Conservation (phyloP, 371 early-diverging fungal species). For the Mortierella sp. region DNA sequence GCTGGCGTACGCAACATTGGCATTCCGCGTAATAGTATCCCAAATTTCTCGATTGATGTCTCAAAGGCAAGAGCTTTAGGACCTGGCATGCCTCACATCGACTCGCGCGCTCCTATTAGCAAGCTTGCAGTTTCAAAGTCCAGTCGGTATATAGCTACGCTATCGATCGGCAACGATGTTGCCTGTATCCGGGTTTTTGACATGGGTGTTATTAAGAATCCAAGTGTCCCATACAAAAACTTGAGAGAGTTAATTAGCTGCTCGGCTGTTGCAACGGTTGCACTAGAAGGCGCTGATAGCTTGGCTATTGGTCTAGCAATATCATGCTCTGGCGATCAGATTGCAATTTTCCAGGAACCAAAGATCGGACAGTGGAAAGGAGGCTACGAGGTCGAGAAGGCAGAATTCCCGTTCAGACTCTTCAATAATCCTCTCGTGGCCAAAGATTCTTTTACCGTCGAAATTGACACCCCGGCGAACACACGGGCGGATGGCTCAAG, state of each 20-base stretch:
- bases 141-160: slow-evolving; percentile 33
- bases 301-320: slow-evolving; percentile 39
- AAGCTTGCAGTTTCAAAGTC: slow-evolving; percentile 20
- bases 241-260: slow-evolving; percentile 17
- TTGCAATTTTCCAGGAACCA: slow-evolving; percentile 44
- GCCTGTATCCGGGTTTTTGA: slow-evolving; percentile 39
- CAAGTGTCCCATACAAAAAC: slow-evolving; percentile 13
- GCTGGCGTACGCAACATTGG: slow-evolving; percentile 20
- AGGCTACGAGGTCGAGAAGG: slow-evolving; percentile 21
- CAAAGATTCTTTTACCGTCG: slow-evolving; percentile 18
- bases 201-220: slow-evolving; percentile 27
- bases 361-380: slow-evolving; percentile 45
- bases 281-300: slow-evolving; percentile 18
- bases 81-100: slow-evolving; percentile 5
- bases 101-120: slow-evolving; percentile 25
- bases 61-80: slow-evolving; percentile 1
- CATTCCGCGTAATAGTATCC: slow-evolving; percentile 20
- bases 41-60: slow-evolving; percentile 27
- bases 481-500: not conserved
- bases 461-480: slow-evolving; percentile 18
- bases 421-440: slow-evolving; percentile 44
- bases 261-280: slow-evolving; percentile 15
- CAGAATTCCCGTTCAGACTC: slow-evolving; percentile 34
- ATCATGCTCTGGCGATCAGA: slow-evolving; percentile 44
- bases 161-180: slow-evolving; percentile 18